Base-by-base conservation (phyloP, 2,329 filamentous ascomycete species). In the Microsporum audouinii region DNA sequence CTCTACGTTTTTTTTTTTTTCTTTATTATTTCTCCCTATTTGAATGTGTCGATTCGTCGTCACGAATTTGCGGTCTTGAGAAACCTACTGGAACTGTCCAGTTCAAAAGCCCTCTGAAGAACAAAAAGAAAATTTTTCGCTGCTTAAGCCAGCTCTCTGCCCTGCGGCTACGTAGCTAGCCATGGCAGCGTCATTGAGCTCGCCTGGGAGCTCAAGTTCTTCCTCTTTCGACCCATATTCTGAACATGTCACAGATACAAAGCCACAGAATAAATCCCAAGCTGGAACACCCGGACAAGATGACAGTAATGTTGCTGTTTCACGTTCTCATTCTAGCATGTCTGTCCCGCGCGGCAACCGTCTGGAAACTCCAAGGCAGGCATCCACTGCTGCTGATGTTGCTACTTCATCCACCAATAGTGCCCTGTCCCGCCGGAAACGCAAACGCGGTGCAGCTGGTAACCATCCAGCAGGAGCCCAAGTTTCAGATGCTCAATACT, bases 221-320 rank as follows among this genome's bases (percentile, higher is more conserved):
- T 65, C 63, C 57, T 64, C 65, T 29, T 67, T 66, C 62, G 61
- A 66, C 58, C 63, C 65, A 27, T 64, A 66, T 58, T 61, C 60
- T 45, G 38, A 61, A 47, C 56, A 63, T 62, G 59, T 55, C 23
- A 61, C 53, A 38, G 61, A 63, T 49, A 8, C 57, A 57, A 43
- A 43, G 36, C 41, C 55, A 39, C 55, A 29, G 39, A 57, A 56
- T 10, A 39, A 56, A 7, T 36, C 39, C 55, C 55, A 57, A n/a
- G 10, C 31, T 14, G 55, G 36, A 57, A 57, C 55, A 36, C 36
- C 39, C 55, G 55, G 51, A 39, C 17, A 23, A 36, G 38, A 57
- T 57, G 31, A 57, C 17, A 57, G 27, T n/a, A 17, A 57, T 57
- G 34, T 31, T 45, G 41, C 8, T 49, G 57, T 34, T 34, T 43